A percentile compares a stretch with the other conserved stretches of the same genome.
Evolutionary conservation across 1,284 basidiomycete species (phyloP).

Genomic region (Microbotryomycetes sp.): DNA sequence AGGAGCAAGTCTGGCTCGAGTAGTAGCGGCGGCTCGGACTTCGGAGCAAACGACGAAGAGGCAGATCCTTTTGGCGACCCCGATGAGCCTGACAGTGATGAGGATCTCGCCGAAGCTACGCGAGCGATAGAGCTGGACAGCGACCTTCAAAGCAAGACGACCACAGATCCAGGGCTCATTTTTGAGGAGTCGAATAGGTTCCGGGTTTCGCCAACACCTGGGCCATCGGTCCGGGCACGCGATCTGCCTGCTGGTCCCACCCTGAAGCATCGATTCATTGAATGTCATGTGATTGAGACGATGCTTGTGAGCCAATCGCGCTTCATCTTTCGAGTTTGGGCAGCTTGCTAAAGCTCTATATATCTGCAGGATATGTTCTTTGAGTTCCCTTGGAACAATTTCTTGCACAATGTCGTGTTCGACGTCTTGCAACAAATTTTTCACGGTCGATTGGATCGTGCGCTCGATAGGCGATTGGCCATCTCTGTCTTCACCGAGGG

Average conservation of each 20-base stretch:
- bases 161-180: background rate
- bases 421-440: constrained; percentile 94
- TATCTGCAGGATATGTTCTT: constrained; percentile 76
- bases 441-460: constrained; percentile 70
- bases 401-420: constrained; percentile 93
- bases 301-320: constrained; percentile 57
- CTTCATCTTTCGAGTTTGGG: too few relatives aligned
- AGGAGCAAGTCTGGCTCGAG: constrained; percentile 41
- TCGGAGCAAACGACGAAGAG: constrained; percentile 54
- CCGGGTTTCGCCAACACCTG: background rate
- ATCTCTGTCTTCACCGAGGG: constrained; percentile 75
- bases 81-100: constrained; percentile 1
- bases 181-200: background rate
- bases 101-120: constrained; percentile 9
- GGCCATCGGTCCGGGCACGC: constrained; percentile 3
- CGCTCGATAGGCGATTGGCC: constrained; percentile 71
- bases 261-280: constrained; percentile 68
- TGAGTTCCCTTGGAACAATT: constrained; percentile 95
- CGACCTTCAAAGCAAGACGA: constrained; percentile 22
- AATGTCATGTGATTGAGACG: constrained; percentile 62
- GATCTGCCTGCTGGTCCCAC: constrained; percentile 55
- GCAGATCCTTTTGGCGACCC: constrained; percentile 43
- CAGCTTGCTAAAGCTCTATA: background rate
- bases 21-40: constrained; percentile 37
- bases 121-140: constrained; percentile 52